A percentile compares a stretch with the other conserved stretches of the same genome.
Conservation (phyloP, 768 basidiomycete genomes). For the Pleurotus tuoliensis region DNA sequence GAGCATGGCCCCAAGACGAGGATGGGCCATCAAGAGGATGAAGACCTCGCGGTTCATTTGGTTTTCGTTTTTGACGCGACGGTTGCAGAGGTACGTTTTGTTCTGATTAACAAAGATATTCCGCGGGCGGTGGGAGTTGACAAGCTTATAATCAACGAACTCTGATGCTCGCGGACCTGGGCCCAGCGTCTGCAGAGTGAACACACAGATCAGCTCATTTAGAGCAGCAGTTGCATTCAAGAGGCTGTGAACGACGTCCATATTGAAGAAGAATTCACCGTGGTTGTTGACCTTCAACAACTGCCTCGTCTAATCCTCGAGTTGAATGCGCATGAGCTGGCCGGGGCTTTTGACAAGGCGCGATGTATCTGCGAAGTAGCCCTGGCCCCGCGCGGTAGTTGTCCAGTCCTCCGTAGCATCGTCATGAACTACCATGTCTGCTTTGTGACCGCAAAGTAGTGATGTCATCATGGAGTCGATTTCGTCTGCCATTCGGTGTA, state of each 20-base stretch:
- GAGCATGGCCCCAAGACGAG: slow-evolving; percentile 3
- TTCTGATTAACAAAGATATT: slow-evolving; percentile 8
- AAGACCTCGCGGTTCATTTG: slow-evolving; percentile 10
- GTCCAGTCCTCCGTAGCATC: no score
- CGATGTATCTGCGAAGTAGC: background rate
- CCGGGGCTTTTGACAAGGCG: background rate
- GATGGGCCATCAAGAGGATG: slow-evolving; percentile 12
- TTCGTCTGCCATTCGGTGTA: no score
- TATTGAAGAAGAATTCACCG: background rate
- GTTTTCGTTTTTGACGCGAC: slow-evolving; percentile 11
- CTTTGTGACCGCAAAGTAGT: no score
- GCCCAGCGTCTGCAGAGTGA: slow-evolving; percentile 8
- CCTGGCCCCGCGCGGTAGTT: slow-evolving; percentile 9
- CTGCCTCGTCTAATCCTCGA: no score
- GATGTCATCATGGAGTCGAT: no score
- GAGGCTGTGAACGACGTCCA: background rate
- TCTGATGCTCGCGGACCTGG: slow-evolving; percentile 10
- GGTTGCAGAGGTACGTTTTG: slow-evolving; percentile 11
- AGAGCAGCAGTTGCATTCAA: background rate
- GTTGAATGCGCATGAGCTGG: background rate
- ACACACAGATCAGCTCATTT: background rate
- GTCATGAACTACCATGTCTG: no score
- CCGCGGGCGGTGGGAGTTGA: slow-evolving; percentile 8
- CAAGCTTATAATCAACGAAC: slow-evolving; percentile 13
- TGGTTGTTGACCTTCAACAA: background rate